These are phyloP conservation scores for Metschnikowia shivogae DNA, from an alignment of 805 yeast species.

Conservation along the genomic window DNA sequence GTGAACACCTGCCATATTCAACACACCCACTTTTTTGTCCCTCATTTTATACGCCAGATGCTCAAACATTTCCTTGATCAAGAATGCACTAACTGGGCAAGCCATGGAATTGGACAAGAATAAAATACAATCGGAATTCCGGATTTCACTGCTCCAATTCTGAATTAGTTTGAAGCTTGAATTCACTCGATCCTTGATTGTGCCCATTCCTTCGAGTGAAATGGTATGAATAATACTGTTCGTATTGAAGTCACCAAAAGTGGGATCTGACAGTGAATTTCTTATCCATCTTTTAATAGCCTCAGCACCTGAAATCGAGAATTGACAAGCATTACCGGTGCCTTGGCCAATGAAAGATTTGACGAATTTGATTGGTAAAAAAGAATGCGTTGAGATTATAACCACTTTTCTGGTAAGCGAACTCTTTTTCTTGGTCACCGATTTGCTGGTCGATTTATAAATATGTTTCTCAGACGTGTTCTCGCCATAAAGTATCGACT, in stretches of 20 bases:
- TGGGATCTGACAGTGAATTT: background rate
- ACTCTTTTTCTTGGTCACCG: conserved; percentile 7
- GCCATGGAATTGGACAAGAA: conserved; percentile 35
- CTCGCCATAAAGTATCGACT: conserved; percentile 14
- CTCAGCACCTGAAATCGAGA: background rate
- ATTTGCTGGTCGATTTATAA: conserved; percentile 9
- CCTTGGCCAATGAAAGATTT: conserved; percentile 32
- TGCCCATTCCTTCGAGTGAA: conserved; percentile 41
- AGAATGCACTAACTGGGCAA: conserved; percentile 28
- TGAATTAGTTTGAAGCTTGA: conserved; percentile 23
- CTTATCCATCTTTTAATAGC: background rate
- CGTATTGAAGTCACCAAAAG: background rate
- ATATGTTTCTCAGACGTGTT: conserved; percentile 15
- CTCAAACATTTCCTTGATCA: conserved; percentile 22
- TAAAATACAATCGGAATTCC: conserved; percentile 29
- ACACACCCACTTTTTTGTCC: conserved; percentile 25
- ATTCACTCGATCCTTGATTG: conserved; percentile 26
- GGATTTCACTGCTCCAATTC: conserved; percentile 32
- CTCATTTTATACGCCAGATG: conserved; percentile 3
- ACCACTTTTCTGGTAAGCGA: conserved; percentile 19
- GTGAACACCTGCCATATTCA: conserved; percentile 35
- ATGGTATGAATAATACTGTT: conserved; percentile 30
- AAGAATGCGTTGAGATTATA: conserved; percentile 37
- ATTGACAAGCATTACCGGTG: conserved; percentile 31
- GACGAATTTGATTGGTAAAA: conserved; percentile 38